These are phyloP conservation scores for Fusarium poae DNA, from an alignment of 2,329 filamentous ascomycete species.

Conservation along the genomic window DNA sequence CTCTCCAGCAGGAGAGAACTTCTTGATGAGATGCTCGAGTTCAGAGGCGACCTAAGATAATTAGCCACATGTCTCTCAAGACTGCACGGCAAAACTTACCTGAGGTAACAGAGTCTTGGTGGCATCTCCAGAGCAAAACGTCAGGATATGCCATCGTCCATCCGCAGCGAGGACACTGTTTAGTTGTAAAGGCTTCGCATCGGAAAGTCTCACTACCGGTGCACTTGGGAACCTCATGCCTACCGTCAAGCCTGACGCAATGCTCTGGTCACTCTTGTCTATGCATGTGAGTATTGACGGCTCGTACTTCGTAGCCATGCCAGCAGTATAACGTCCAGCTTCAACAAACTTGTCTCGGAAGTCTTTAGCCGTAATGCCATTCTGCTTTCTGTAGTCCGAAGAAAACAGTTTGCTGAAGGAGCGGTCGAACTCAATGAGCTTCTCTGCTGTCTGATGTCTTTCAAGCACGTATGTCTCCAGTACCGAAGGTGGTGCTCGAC, in stretches of 20 bases:
- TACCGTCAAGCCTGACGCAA: slow-evolving; percentile 11
- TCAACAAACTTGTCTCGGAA: slow-evolving; percentile 42
- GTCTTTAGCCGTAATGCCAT: slow-evolving; percentile 10
- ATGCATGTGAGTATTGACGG: slow-evolving; percentile 15
- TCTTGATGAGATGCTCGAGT: background rate
- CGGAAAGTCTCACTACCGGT: slow-evolving; percentile 30
- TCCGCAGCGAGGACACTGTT: slow-evolving; percentile 26
- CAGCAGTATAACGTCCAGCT: slow-evolving; percentile 41
- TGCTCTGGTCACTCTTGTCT: accelerated
- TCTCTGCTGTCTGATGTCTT: slow-evolving; percentile 60
- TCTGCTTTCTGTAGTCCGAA: slow-evolving; percentile 24
- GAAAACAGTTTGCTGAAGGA: slow-evolving; percentile 47
- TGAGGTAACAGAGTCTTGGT: background rate
- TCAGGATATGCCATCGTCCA: slow-evolving; percentile 41
- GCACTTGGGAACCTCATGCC: slow-evolving; percentile 45
- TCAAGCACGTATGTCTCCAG: slow-evolving; percentile 66
- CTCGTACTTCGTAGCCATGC: slow-evolving; percentile 28
- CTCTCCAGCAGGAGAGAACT: background rate
- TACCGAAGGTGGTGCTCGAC: slow-evolving; percentile 5
- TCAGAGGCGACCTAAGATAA: background rate
- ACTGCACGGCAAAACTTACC: background rate
- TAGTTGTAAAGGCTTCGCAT: slow-evolving; percentile 40
- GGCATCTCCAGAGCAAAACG: slow-evolving; percentile 17
- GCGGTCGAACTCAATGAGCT: slow-evolving; percentile 61
- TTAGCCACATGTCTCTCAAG: accelerated